Base-by-base conservation (phyloP, 116 monocot genomes). In the Thalassia testudinum region DNA sequence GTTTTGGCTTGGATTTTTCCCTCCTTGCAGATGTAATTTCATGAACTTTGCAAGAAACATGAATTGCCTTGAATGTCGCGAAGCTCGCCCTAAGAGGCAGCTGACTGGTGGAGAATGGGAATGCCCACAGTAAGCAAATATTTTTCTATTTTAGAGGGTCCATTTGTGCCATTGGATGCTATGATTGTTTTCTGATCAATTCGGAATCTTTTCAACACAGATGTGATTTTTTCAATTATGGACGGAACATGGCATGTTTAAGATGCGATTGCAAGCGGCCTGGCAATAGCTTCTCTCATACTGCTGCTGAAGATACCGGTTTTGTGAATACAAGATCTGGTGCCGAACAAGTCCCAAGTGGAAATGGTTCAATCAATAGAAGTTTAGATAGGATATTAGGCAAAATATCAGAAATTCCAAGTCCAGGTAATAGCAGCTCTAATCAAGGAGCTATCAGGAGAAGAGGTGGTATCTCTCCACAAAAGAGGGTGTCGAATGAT, bases 31-130 rank as follows among this genome's bases (percentile, higher is more conserved):
- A 60, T 95, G 95, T 71, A 79, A 71, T 50, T 95, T 85, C 63
- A 75, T 88, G 79, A 95, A 88, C 45, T 95, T 88, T 58, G 85
- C 85, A 23, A 81, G 75, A 57, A 95, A 88, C 34, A 62, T 66
- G 28, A 72, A 60, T 64, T 95, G 95, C 43, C 81, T 88, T 59
- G 85, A 85, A 66, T 95, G 95, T 42, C 62, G 73, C 52, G 81
- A 85, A 61, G 64, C 28, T 30, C 65, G 79, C 11, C 85, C 81
- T 53, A 88, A 88, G 53, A 78, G 67, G 53, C 71, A 75, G 56
- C 66, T 88, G 47, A 77, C 85, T 34, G 88, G 81, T 70, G 81
- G 62, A 74, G 88, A 95, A 55, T 95, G 95, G 95, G 95, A 88
- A 27, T 95, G 95, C 56, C 88, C 88, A 62, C 85, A 88, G 95